Conservation (phyloP, 2,329 filamentous ascomycete species). For the Trichoderma harzianum region DNA sequence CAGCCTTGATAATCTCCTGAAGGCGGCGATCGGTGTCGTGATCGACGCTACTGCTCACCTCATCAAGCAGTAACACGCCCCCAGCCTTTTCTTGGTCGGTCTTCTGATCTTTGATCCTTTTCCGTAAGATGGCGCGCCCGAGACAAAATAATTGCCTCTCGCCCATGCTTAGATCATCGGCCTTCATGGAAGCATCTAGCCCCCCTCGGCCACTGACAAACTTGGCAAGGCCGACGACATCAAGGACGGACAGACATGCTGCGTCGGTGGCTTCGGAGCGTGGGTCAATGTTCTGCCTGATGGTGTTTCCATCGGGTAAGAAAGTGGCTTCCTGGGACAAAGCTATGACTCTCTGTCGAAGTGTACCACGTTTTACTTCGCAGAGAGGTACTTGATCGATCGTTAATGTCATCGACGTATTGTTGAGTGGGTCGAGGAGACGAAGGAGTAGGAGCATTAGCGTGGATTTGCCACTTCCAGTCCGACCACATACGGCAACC, state of each 20-base stretch:
- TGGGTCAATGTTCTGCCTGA: background rate
- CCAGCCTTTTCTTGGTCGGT: background rate
- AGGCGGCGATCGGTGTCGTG: conserved; percentile 38
- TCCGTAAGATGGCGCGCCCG: conserved; percentile 55
- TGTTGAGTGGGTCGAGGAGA: conserved; percentile 35
- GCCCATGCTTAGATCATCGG: conserved; percentile 49
- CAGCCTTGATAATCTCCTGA: conserved; percentile 36
- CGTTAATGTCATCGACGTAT: background rate
- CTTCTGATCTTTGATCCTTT: conserved; percentile 13
- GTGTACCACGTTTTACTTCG: conserved; percentile 35
- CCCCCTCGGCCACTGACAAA: too few species aligned
- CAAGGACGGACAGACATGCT: conserved; percentile 21
- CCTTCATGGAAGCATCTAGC: background rate
- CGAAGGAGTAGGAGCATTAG: conserved; percentile 35
- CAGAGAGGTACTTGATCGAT: conserved; percentile 41
- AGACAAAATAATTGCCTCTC: conserved; percentile 62
- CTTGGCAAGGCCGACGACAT: too few species aligned
- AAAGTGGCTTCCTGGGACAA: conserved; percentile 52
- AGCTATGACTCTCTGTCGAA: conserved; percentile 47
- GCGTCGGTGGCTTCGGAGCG: background rate
- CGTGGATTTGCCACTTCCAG: conserved; percentile 42
- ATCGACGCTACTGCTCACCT: conserved; percentile 40
- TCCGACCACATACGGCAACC: conserved; percentile 11
- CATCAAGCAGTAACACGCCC: conserved; percentile 38
- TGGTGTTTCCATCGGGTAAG: conserved; percentile 32